phyloP scores from a whole-genome alignment of 2,329 filamentous ascomycete species.

The Neofusicoccum ribis region DNA sequence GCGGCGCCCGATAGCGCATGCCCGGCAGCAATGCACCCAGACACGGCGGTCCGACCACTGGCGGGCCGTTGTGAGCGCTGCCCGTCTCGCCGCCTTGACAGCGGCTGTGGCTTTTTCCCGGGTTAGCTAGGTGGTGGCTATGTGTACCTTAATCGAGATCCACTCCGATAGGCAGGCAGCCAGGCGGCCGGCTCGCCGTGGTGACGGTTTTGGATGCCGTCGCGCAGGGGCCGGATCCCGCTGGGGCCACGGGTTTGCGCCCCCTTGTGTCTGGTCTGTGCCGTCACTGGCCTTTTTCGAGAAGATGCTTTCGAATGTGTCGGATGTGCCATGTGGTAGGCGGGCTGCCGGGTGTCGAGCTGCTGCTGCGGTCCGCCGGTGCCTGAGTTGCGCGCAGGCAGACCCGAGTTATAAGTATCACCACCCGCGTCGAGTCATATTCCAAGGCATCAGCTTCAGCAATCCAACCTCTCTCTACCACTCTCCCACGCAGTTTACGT shows the following conservation, averaged over 20 bases:
- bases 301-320: conserved; percentile 8
- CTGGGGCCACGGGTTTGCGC: conserved; percentile 16
- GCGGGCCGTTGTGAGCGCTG: not conserved
- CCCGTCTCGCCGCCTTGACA: conserved; percentile 12
- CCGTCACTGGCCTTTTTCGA: conserved; percentile 12
- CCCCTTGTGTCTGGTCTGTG: conserved; percentile 9
- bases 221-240: conserved; percentile 6
- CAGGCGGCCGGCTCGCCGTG: not conserved
- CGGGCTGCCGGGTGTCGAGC: not conserved
- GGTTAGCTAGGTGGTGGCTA: conserved; percentile 7
- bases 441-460: conserved; percentile 12
- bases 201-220: not conserved
- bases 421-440: conserved; percentile 13
- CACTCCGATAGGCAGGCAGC: conserved; percentile 5
- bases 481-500: not conserved
- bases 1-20: conserved; percentile 10
- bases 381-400: conserved; percentile 12
- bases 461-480: conserved; percentile 8
- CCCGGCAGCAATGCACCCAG: not conserved
- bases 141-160: conserved; percentile 13
- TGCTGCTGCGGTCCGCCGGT: not conserved
- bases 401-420: conserved; percentile 12
- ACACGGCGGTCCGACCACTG: not conserved
- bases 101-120: conserved; percentile 17
- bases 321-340: conserved; percentile 7